Conservation (phyloP, 306 rosid species). For the Ochetophila trinervis region DNA sequence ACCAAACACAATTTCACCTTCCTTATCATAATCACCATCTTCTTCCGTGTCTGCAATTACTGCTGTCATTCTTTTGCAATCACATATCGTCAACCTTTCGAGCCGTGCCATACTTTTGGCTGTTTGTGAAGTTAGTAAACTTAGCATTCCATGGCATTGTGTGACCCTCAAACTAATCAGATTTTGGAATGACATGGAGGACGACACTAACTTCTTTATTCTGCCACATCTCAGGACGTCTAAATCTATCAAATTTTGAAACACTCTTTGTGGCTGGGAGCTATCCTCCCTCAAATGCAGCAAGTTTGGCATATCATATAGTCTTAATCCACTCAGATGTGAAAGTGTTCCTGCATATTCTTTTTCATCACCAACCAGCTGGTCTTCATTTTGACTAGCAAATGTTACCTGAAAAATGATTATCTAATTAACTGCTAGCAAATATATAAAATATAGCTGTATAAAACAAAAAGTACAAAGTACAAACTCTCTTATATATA, state of each 20-base stretch:
- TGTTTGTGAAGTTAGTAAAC: slow-evolving; percentile 14
- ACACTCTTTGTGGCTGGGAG: not conserved
- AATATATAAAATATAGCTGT: too few relatives aligned
- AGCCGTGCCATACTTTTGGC: not conserved
- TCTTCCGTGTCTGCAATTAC: slow-evolving; percentile 5
- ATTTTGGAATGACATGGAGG: slow-evolving; percentile 3
- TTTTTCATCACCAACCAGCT: not conserved
- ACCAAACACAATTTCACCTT: too few relatives aligned
- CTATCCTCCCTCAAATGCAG: not conserved
- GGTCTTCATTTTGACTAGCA: not conserved
- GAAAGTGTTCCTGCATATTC: not conserved
- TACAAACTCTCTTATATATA: not conserved
- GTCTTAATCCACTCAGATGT: not conserved
- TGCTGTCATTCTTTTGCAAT: not conserved
- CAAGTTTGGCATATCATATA: not conserved
- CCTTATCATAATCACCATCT: not conserved
- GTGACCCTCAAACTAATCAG: not conserved
- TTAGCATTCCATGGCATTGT: not conserved
- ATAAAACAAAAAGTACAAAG: too few relatives aligned
- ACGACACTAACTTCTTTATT: slow-evolving; percentile 7
- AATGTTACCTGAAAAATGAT: slow-evolving; percentile 8
- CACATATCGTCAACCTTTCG: rapidly evolving
- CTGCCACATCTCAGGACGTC: rapidly evolving
- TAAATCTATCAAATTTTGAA: not conserved
- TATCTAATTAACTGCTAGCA: too few relatives aligned